These are phyloP conservation scores for Nicotiana noctiflora DNA, from an alignment of 257 asterid species.

Conservation along the genomic window DNA sequence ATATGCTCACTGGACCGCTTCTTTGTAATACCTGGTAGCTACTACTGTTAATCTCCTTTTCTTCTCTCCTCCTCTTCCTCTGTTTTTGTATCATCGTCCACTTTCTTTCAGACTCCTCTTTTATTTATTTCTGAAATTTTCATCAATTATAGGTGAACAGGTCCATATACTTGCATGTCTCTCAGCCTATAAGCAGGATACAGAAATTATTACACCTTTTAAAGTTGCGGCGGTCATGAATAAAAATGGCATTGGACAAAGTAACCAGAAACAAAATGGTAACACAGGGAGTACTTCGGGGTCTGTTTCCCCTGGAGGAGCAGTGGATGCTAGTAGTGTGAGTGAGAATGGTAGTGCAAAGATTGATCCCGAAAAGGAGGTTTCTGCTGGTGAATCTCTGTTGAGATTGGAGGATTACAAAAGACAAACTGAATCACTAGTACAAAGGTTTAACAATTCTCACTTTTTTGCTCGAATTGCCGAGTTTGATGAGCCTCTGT, in stretches of 20 bases:
- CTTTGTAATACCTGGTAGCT: constrained; percentile 89
- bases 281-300: constrained; percentile 26
- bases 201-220: constrained; percentile 92
- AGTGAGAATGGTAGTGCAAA: constrained; percentile 35
- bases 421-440: constrained; percentile 65
- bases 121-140: constrained; percentile 13
- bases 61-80: background rate
- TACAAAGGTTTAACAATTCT: constrained; percentile 62
- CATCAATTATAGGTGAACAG: constrained; percentile 63
- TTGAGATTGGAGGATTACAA: constrained; percentile 81
- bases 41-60: background rate
- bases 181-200: constrained; percentile 84
- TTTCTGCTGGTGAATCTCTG: constrained; percentile 71
- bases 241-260: constrained; percentile 57
- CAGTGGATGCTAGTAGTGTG: constrained; percentile 24
- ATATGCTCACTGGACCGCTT: constrained; percentile 67
- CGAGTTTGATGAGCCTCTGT: constrained; percentile 72
- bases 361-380: constrained; percentile 34
- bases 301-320: constrained; percentile 25
- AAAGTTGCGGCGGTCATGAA: constrained; percentile 90
- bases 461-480: constrained; percentile 88
- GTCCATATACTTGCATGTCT: constrained; percentile 74
- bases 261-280: constrained; percentile 47
- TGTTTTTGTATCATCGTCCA: constrained; percentile 5
- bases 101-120: constrained; percentile 5